These are phyloP conservation scores for Cystoisospora suis DNA, from an alignment of 169 alveolate genomes.

Conservation along the genomic window DNA sequence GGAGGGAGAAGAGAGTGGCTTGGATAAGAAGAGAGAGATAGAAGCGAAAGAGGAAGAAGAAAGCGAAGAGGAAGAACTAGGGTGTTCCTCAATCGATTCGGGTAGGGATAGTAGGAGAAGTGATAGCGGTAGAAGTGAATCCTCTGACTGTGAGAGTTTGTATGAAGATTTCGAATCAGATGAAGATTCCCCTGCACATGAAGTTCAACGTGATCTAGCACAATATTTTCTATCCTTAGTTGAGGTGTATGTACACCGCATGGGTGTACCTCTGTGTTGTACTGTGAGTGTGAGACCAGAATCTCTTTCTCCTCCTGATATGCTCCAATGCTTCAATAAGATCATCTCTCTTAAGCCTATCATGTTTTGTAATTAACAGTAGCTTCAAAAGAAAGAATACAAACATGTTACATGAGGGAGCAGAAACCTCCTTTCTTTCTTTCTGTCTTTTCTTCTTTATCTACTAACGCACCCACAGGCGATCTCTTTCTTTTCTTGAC, in stretches of 20 bases:
- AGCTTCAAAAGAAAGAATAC: no score
- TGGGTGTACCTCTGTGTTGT: constrained; percentile 31
- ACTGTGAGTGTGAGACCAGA: constrained; percentile 22
- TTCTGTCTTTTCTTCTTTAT: not conserved
- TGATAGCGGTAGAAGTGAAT: no score
- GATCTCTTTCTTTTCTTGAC: no score
- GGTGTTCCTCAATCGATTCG: no score
- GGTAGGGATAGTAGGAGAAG: no score
- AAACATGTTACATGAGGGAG: no score
- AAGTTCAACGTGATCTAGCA: constrained; percentile 17
- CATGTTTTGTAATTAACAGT: not conserved
- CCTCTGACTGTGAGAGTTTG: no score
- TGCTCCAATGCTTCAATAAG: not conserved
- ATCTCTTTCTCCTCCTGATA: not conserved
- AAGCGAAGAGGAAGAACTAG: no score
- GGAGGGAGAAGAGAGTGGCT: not conserved
- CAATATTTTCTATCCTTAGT: constrained; percentile 8
- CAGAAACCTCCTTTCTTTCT: not conserved
- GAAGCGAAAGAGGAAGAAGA: not conserved
- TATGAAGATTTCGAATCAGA: not conserved
- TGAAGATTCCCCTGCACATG: not conserved
- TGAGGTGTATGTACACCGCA: constrained; percentile 35
- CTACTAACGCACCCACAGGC: no score
- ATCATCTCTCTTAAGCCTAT: not conserved
- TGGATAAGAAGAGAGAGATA: not conserved